phyloP scores from a whole-genome alignment of 768 basidiomycete genomes.

The Albatrellus ellisii region DNA sequence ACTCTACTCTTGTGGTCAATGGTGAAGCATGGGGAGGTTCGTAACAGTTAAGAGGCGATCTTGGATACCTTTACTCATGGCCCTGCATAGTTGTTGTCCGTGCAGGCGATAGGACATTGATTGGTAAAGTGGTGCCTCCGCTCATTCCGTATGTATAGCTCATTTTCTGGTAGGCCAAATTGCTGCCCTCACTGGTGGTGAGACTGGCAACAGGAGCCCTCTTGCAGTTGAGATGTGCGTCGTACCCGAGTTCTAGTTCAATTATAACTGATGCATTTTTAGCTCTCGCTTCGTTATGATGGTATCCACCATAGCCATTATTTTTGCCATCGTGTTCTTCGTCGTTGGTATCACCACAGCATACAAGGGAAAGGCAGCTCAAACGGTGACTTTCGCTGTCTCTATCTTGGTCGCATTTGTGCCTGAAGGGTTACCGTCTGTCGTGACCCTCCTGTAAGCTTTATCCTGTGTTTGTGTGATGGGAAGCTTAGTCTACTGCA shows the following conservation, averaged over 20 bases:
- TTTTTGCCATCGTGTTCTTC: slow-evolving; percentile 54
- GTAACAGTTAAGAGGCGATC: slow-evolving; percentile 14
- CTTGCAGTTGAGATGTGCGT: slow-evolving; percentile 53
- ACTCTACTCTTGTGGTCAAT: slow-evolving; percentile 55
- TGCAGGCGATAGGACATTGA: slow-evolving; percentile 54
- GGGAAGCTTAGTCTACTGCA: slow-evolving; percentile 1
- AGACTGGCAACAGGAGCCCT: slow-evolving; percentile 50
- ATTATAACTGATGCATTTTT: slow-evolving; percentile 5
- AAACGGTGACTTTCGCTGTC: slow-evolving; percentile 50
- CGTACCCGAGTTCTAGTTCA: not conserved
- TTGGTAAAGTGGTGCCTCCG: slow-evolving; percentile 20
- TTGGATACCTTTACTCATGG: not conserved
- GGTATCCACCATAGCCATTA: slow-evolving; percentile 46
- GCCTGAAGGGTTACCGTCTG: slow-evolving; percentile 51
- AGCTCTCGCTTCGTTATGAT: slow-evolving; percentile 49
- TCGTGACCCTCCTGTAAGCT: slow-evolving; percentile 42
- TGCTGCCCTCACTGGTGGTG: slow-evolving; percentile 50
- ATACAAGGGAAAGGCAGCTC: slow-evolving; percentile 46
- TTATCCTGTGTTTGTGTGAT: not conserved
- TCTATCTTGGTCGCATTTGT: slow-evolving; percentile 50
- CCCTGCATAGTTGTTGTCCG: slow-evolving; percentile 39
- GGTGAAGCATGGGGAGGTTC: slow-evolving; percentile 59
- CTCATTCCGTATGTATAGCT: not conserved
- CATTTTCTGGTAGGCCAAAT: slow-evolving; percentile 39
- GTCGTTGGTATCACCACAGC: slow-evolving; percentile 51